Base-by-base conservation (phyloP, 495 filamentous ascomycete species). In the Trypethelium eluteriae region DNA sequence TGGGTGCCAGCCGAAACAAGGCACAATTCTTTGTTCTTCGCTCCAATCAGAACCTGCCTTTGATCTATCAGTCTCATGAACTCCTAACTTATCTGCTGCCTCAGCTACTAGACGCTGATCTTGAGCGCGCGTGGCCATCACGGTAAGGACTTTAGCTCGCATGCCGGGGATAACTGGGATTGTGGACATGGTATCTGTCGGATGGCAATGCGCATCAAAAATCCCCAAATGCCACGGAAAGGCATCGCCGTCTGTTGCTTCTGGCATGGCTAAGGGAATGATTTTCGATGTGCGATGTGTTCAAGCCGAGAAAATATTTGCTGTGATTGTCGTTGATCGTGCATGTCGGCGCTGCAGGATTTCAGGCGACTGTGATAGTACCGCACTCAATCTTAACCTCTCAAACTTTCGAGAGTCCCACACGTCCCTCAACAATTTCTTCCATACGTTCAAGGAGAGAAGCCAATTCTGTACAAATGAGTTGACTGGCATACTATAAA, bases 1-100 rank as follows among this genome's bases (percentile, higher is more conserved):
- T 1, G 95, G 95, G 75, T 98, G 94, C 92, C 93, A 96, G n/a
- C 94, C 94, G 78, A 96, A 98, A 38, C 86, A 87, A 0, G 94
- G 93, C 1, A 97, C 68, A 12, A 96, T 72, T 62, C 72, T 69
- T 75, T 70, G 69, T 63, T 73, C 50, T 69, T 64, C 47, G 35
- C 62, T 32, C 49, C 63, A 62, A 67, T 59, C 2, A 67, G 49
- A 49, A 38, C 18, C 44, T 25, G 46, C 18, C 16, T 18, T 36
- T 35, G 18, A 72, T 9, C 25, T 38, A 34, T 69, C 73, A 64
- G 14, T 66, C 62, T 67, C 32, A 74, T 69, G 64, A 75, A 79
- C 36, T 39, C 71, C 81, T 61, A 81, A 75, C 41, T 75, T 70
- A 36, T 80, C 75, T 2, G 92, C 88, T 63, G 88, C 82, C 36